Conservation (phyloP, 768 basidiomycete genomes). For the Piloderma croceum region DNA sequence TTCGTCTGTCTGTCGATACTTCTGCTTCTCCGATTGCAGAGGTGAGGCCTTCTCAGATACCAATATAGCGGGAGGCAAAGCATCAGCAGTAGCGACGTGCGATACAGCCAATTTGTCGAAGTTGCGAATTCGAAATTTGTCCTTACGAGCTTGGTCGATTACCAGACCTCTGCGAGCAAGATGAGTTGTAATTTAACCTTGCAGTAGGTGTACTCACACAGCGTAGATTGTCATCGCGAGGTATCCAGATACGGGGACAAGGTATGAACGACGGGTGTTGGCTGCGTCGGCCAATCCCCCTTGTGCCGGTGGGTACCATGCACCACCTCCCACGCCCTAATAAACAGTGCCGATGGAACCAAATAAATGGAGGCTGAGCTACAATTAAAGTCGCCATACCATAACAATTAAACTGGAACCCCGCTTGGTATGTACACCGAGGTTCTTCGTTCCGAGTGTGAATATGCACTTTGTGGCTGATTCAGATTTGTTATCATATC, state of each 20-base stretch:
- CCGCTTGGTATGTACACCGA: conserved; percentile 53
- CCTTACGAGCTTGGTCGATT: conserved; percentile 42
- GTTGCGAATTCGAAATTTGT: conserved; percentile 46
- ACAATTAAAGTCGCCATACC: conserved; percentile 26
- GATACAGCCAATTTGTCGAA: conserved; percentile 35
- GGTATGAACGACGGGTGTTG: conserved; percentile 49
- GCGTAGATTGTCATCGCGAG: conserved; percentile 54
- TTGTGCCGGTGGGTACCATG: conserved; percentile 65
- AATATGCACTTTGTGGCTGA: conserved; percentile 43
- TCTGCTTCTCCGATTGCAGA: no score
- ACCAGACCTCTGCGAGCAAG: conserved; percentile 42
- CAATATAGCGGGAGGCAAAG: neutral
- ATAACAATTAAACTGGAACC: conserved; percentile 64
- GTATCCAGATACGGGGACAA: conserved; percentile 57
- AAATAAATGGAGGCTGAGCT: conserved; percentile 4
- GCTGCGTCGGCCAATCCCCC: conserved; percentile 47
- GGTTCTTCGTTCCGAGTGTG: conserved; percentile 59
- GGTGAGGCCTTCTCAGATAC: no score
- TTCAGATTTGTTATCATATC: neutral
- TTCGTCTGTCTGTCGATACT: no score
- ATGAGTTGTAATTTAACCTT: conserved; percentile 1
- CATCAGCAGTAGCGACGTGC: conserved; percentile 4
- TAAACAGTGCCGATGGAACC: neutral
- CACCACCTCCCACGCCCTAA: conserved; percentile 57
- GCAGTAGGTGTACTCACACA: conserved; percentile 32